Evolutionary conservation across 768 basidiomycete species (phyloP).

Genomic region (Trametes cubensis): DNA sequence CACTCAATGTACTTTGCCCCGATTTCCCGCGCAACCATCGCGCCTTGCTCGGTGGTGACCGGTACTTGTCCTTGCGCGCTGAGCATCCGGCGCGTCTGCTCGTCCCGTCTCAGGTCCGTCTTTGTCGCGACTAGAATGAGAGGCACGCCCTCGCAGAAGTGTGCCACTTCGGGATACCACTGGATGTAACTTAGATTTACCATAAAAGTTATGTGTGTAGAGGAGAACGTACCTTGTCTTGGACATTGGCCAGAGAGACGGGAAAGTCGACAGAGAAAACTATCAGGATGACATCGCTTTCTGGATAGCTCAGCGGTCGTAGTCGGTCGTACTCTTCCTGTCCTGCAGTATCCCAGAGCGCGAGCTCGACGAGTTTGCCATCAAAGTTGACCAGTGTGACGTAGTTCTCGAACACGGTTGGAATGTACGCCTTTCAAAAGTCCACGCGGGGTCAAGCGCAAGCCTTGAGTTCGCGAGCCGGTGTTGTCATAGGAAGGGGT

Average conservation of each 20-base stretch:
- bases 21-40: slow-evolving; percentile 86
- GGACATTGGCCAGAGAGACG: slow-evolving; percentile 85
- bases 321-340: slow-evolving; percentile 96
- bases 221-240: slow-evolving; percentile 68
- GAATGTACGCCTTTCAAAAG: slow-evolving; percentile 76
- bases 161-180: slow-evolving; percentile 94
- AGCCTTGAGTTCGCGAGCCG: slow-evolving; percentile 20
- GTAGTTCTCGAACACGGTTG: slow-evolving; percentile 94
- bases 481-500: not conserved
- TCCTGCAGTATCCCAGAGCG: slow-evolving; percentile 98
- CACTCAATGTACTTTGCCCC: slow-evolving; percentile 94
- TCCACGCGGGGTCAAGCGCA: slow-evolving; percentile 4
- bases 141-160: slow-evolving; percentile 89
- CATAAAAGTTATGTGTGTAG: not conserved
- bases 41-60: slow-evolving; percentile 81
- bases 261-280: slow-evolving; percentile 96
- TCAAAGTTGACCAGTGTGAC: slow-evolving; percentile 86
- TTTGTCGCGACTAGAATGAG: slow-evolving; percentile 93
- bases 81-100: slow-evolving; percentile 84
- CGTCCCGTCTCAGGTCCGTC: slow-evolving; percentile 86
- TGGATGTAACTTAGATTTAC: slow-evolving; percentile 36
- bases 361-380: slow-evolving; percentile 88
- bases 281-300: slow-evolving; percentile 89
- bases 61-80: slow-evolving; percentile 86
- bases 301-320: slow-evolving; percentile 83